Base-by-base conservation (phyloP, 208 protist species). In the Tritrichomonas foetus region DNA sequence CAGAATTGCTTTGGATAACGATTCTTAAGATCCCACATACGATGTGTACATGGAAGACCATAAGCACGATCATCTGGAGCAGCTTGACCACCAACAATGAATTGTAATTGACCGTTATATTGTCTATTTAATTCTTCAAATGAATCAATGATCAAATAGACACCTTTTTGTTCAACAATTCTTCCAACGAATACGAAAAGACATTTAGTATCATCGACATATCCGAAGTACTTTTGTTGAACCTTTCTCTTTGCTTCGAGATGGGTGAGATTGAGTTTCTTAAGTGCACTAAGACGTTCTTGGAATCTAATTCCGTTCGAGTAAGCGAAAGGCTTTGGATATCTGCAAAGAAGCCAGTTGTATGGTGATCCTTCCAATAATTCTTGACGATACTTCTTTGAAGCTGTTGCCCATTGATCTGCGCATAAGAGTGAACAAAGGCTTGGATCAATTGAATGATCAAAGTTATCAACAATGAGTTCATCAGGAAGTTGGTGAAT, bases 351-450 rank as follows among this genome's bases (percentile, higher is more conserved):
- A 47, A 89, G 44, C n/a, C 41, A 89, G n/a, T 89, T 89, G 47
- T 89, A 89, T 39, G 78, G 78, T 13, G 78, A 89, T 8, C 47
- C 20, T 89, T 89, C 78, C 11, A 89, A n/a, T 5, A 89, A 30
- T 57, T 89, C 78, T 27, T 89, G n/a, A 39, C 78, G 41, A 49
- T 89, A 89, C 20, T 82, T 82, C 74, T 82, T 82, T 16, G 78
- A 89, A 57, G 57, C 78, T 57, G 78, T 89, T 55, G 78, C 78
- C 78, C 78, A 89, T 47, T 89, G 78, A 49, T 89, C 78, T 33
- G 27, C 30, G 41, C 47, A 57, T 20, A 57, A 27, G 27, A 89
- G 30, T 61, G 78, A 41, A 16, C 41, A 89, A 14, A 89, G n/a
- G 2, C n/a, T 47, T 61, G 78, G 78, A 57, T 89, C 78, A 36